phyloP scores from a whole-genome alignment of 495 filamentous ascomycete genomes.

The Aspergillus bertholletiae region DNA sequence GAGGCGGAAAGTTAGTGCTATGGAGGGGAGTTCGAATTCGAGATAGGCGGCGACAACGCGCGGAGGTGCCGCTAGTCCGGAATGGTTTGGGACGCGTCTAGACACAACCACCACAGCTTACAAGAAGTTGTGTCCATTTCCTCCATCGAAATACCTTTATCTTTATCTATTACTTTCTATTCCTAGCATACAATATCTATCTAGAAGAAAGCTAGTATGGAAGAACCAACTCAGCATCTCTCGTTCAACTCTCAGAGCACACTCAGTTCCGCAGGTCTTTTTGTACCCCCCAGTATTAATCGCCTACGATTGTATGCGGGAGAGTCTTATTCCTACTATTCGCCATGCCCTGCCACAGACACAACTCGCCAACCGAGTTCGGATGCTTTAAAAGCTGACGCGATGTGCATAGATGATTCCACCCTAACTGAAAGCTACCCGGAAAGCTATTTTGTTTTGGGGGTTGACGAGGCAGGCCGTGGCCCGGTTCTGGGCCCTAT shows the following conservation, averaged over 20 bases:
- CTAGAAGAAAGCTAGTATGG: slow-evolving; percentile 5
- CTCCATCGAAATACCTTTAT: background rate
- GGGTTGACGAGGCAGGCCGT: slow-evolving; percentile 93
- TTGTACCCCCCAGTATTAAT: slow-evolving; percentile 80
- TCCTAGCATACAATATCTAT: background rate
- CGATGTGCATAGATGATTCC: no score
- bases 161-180: background rate
- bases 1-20: slow-evolving; percentile 12
- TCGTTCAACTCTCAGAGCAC: slow-evolving; percentile 5
- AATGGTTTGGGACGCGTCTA: slow-evolving; percentile 40
- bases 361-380: slow-evolving; percentile 33
- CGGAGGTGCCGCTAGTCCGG: slow-evolving; percentile 35
- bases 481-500: slow-evolving; percentile 95
- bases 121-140: background rate
- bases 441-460: slow-evolving; percentile 55
- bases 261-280: slow-evolving; percentile 46
- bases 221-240: background rate
- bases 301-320: slow-evolving; percentile 58
- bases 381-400: no score
- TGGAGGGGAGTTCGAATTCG: slow-evolving; percentile 34
- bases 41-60: slow-evolving; percentile 29
- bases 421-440: no score
- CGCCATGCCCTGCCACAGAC: slow-evolving; percentile 56
- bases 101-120: background rate
- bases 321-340: slow-evolving; percentile 81